Evolutionary conservation across 164 flowering plant species (phyloP).

Genomic region (Nymphaea colorata): DNA sequence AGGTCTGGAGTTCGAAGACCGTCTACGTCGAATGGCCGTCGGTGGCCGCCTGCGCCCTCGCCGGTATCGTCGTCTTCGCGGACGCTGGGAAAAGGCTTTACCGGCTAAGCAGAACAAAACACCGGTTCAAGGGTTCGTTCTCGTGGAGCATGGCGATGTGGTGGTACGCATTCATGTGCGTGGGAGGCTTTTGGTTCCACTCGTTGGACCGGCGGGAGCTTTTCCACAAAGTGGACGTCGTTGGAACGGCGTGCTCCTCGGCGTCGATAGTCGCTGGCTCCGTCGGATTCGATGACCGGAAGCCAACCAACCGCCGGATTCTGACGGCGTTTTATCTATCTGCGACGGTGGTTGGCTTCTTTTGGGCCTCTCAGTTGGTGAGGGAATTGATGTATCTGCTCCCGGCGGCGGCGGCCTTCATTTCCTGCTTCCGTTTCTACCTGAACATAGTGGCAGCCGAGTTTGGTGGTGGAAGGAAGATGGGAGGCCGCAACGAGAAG

Average conservation of each 20-base stretch:
- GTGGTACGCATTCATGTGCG: constrained; percentile 1
- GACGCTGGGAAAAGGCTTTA: background rate
- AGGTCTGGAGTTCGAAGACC: background rate
- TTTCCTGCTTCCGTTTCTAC: background rate
- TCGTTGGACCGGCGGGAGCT: background rate
- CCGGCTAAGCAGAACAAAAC: background rate
- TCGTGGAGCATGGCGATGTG: background rate
- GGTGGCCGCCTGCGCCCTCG: background rate
- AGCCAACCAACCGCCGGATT: background rate
- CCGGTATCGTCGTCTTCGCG: background rate
- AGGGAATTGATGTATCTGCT: background rate
- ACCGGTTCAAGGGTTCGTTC: background rate
- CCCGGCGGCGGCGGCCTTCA: background rate
- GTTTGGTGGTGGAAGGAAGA: background rate
- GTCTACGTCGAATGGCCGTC: background rate
- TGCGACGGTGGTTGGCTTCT: background rate
- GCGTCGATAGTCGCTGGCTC: background rate
- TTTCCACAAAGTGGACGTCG: background rate
- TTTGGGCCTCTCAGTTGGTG: background rate
- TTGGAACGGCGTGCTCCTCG: constrained; percentile 2
- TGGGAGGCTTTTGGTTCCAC: background rate
- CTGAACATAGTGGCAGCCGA: background rate
- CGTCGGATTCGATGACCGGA: background rate
- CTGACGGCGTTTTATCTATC: background rate
- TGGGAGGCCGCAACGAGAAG: background rate